Conservation (phyloP, 352 stramenopile genomes). For the Globisporangium orthogonon region DNA sequence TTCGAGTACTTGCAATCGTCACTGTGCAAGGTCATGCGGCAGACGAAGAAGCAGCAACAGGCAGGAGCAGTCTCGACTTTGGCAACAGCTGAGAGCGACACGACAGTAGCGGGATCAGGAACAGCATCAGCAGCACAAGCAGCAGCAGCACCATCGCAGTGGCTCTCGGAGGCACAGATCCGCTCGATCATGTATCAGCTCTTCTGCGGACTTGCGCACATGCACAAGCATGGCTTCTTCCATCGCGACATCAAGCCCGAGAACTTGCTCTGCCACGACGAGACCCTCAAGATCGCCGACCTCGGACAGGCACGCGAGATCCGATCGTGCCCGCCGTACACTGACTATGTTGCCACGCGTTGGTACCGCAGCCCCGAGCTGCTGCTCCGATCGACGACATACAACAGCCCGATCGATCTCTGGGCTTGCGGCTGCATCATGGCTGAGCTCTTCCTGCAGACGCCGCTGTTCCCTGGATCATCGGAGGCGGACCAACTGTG, state of each 20-base stretch:
- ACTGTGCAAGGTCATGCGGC: slow-evolving; percentile 67
- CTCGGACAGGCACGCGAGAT: slow-evolving; percentile 72
- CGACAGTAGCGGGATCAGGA: not conserved
- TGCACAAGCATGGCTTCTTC: slow-evolving; percentile 84
- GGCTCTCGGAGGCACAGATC: slow-evolving; percentile 60
- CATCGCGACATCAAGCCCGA: slow-evolving; percentile 82
- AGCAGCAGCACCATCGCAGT: slow-evolving; percentile 6
- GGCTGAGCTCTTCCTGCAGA: slow-evolving; percentile 68
- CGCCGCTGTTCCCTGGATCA: slow-evolving; percentile 74
- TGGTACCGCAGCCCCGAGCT: slow-evolving; percentile 80
- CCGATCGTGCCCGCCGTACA: slow-evolving; percentile 57
- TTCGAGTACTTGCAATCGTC: slow-evolving; percentile 87
- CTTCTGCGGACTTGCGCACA: slow-evolving; percentile 66
- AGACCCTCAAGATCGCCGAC: slow-evolving; percentile 72
- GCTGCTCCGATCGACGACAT: slow-evolving; percentile 51
- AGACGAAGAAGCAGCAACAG: slow-evolving; percentile 21
- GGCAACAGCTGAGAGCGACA: not conserved
- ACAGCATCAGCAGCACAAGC: slow-evolving; percentile 2
- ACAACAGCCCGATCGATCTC: slow-evolving; percentile 79
- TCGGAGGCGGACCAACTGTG: slow-evolving; percentile 95
- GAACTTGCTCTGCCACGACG: slow-evolving; percentile 56
- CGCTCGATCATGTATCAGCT: slow-evolving; percentile 77
- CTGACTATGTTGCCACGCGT: slow-evolving; percentile 69
- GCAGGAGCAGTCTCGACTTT: slow-evolving; percentile 3
- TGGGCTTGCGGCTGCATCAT: slow-evolving; percentile 82